These are phyloP conservation scores for Mediolabrus comicus DNA, from an alignment of 108 stramenopile genomes.

Conservation along the genomic window DNA sequence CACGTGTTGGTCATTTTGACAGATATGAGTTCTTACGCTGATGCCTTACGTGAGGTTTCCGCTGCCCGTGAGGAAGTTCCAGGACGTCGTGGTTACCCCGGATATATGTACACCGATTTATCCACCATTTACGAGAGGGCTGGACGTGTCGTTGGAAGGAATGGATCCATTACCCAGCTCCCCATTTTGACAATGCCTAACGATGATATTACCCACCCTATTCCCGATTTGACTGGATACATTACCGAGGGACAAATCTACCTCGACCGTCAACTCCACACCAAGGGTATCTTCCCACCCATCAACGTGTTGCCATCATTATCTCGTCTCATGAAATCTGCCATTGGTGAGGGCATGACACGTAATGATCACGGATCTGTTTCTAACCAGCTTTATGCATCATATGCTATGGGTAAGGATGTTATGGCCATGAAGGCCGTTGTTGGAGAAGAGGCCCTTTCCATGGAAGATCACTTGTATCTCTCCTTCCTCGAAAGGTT, in stretches of 20 bases:
- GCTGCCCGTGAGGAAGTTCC: conserved; percentile 99
- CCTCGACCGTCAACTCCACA: conserved; percentile 97
- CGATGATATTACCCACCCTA: conserved; percentile 99
- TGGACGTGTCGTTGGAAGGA: conserved; percentile 97
- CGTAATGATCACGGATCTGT: conserved; percentile 97
- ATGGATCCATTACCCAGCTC: conserved; percentile 99
- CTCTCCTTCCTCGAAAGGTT: conserved; percentile 98
- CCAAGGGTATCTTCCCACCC: conserved; percentile 99
- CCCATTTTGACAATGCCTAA: conserved; percentile 99
- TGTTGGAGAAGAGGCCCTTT: conserved; percentile 99
- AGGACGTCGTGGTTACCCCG: conserved; percentile 99
- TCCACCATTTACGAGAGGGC: conserved; percentile 99
- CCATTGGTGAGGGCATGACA: conserved; percentile 99
- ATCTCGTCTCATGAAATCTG: conserved; percentile 99
- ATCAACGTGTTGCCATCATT: conserved; percentile 99
- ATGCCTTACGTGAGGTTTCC: conserved; percentile 99
- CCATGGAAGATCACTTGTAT: conserved; percentile 99
- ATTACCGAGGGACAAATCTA: conserved; percentile 99
- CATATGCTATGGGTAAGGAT: conserved; percentile 99
- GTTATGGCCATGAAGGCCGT: conserved; percentile 99
- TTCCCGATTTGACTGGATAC: conserved; percentile 99
- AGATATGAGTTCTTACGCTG: conserved; percentile 99
- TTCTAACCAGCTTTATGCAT: conserved; percentile 99
- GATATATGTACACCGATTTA: conserved; percentile 99
- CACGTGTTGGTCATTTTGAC: conserved; percentile 99